These are phyloP conservation scores for Trichoderma hamatum DNA, from an alignment of 2,329 filamentous ascomycete species.

Conservation along the genomic window DNA sequence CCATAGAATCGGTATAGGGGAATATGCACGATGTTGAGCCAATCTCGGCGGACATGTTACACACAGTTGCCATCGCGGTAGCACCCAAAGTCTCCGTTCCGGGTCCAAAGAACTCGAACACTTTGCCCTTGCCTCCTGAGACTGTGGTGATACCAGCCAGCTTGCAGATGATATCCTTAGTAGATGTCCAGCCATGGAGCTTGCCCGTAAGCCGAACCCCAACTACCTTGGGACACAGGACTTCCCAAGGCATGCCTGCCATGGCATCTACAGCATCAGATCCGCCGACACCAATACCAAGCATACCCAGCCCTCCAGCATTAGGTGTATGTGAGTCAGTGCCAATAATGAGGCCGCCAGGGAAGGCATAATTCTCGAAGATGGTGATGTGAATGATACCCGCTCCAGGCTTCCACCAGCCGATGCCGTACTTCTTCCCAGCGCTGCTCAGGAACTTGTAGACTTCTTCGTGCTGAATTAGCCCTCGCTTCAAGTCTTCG, in stretches of 20 bases:
- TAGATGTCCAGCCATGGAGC: slow-evolving; percentile 83
- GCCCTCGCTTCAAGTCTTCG: no score
- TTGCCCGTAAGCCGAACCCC: slow-evolving; percentile 92
- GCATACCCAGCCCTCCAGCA: slow-evolving; percentile 92
- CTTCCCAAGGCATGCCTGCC: slow-evolving; percentile 94
- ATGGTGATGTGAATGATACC: slow-evolving; percentile 99
- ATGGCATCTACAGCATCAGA: slow-evolving; percentile 98
- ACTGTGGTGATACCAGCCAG: slow-evolving; percentile 95
- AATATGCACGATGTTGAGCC: slow-evolving; percentile 92
- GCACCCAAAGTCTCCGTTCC: slow-evolving; percentile 74
- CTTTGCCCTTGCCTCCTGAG: slow-evolving; percentile 94
- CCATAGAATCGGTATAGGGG: slow-evolving; percentile 97
- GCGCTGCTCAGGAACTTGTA: slow-evolving; percentile 94
- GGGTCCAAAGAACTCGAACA: slow-evolving; percentile 75
- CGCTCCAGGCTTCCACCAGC: slow-evolving; percentile 98
- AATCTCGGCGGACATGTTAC: slow-evolving; percentile 72
- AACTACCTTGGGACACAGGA: slow-evolving; percentile 96
- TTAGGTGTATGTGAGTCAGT: slow-evolving; percentile 99
- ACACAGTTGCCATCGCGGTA: slow-evolving; percentile 87
- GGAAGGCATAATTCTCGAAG: slow-evolving; percentile 99
- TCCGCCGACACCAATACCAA: slow-evolving; percentile 93
- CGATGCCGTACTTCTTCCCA: slow-evolving; percentile 99
- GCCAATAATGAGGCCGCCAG: slow-evolving; percentile 95
- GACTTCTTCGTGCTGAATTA: slow-evolving; percentile 76
- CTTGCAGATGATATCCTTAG: slow-evolving; percentile 89